Percentiles rank a stretch among this genome's conserved stretches.
Conservation (phyloP, 352 stramenopile genomes). For the Phytophthora cryptogea region DNA sequence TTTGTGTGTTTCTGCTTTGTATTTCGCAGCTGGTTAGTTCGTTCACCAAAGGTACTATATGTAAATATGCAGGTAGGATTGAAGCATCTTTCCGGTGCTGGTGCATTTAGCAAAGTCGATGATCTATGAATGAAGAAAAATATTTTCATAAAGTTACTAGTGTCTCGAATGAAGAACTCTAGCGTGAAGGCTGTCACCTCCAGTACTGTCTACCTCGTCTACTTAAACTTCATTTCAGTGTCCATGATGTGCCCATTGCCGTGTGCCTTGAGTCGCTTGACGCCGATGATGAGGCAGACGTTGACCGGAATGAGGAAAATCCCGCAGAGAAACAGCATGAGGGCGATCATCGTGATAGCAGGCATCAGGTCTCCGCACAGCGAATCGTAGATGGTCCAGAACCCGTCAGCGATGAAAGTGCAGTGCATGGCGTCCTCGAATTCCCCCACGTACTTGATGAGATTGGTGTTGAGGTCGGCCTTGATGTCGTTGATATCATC, state of each 20-base stretch:
- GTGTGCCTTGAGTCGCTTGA: slow-evolving; percentile 62
- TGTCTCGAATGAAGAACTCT: slow-evolving; percentile 6
- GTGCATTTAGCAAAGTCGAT: not conserved
- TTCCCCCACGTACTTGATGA: slow-evolving; percentile 60
- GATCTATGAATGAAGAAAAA: not conserved
- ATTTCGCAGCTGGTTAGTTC: too few relatives aligned
- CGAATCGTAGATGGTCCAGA: slow-evolving; percentile 48
- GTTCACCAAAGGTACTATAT: too few relatives aligned
- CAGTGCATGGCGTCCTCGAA: slow-evolving; percentile 72
- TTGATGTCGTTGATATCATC: slow-evolving; percentile 50
- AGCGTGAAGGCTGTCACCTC: not conserved
- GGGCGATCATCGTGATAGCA: slow-evolving; percentile 72
- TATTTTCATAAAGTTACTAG: slow-evolving; percentile 9
- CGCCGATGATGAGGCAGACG: slow-evolving; percentile 69
- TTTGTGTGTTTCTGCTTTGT: too few relatives aligned
- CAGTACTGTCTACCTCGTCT: slow-evolving; percentile 7
- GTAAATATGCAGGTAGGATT: too few relatives aligned
- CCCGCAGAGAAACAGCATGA: slow-evolving; percentile 71
- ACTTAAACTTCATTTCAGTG: slow-evolving; percentile 70
- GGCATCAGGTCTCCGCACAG: slow-evolving; percentile 69
- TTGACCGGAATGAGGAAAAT: slow-evolving; percentile 73
- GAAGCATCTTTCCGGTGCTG: too few relatives aligned
- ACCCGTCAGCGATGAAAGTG: slow-evolving; percentile 58
- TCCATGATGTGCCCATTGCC: slow-evolving; percentile 63
- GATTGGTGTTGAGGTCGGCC: slow-evolving; percentile 36